phyloP scores from a whole-genome alignment of 352 stramenopile genomes.

The Phytophthora pistaciae region DNA sequence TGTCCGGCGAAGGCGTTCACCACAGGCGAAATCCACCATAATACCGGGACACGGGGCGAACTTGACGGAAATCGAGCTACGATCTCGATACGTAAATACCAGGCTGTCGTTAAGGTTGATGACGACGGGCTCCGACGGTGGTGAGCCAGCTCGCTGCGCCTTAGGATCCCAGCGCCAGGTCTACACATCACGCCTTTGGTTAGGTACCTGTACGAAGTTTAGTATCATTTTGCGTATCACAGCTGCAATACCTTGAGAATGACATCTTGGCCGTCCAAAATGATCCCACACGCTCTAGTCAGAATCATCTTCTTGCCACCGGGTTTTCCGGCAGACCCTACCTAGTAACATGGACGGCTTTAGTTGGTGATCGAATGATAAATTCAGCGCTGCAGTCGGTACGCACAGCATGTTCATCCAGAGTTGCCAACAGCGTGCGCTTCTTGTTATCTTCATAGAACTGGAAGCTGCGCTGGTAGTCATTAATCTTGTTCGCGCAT shows the following conservation, averaged over 20 bases:
- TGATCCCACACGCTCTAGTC: constrained; percentile 69
- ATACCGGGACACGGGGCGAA: constrained; percentile 72
- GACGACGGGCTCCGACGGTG: constrained; percentile 60
- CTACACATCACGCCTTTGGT: constrained; percentile 18
- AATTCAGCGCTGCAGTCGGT: not conserved
- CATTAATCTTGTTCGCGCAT: constrained; percentile 78
- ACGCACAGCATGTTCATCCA: constrained; percentile 77
- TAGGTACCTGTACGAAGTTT: not conserved
- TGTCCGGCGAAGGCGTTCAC: constrained; percentile 70
- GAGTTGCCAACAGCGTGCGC: constrained; percentile 60
- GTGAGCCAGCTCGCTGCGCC: constrained; percentile 66
- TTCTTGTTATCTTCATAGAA: constrained; percentile 77
- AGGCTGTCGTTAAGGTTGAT: constrained; percentile 83
- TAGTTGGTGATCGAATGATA: not conserved
- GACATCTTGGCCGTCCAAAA: constrained; percentile 55
- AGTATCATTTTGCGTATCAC: not conserved
- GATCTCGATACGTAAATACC: constrained; percentile 73
- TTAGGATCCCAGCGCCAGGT: constrained; percentile 77
- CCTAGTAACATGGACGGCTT: constrained; percentile 26
- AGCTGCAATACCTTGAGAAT: constrained; percentile 56
- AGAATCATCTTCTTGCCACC: constrained; percentile 71
- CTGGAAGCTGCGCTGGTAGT: constrained; percentile 68
- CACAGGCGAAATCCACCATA: constrained; percentile 71
- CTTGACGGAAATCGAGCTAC: constrained; percentile 68
- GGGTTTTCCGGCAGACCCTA: constrained; percentile 64